These are phyloP conservation scores for Termitomyces sp. DNA, from an alignment of 768 basidiomycete species.

Conservation along the genomic window DNA sequence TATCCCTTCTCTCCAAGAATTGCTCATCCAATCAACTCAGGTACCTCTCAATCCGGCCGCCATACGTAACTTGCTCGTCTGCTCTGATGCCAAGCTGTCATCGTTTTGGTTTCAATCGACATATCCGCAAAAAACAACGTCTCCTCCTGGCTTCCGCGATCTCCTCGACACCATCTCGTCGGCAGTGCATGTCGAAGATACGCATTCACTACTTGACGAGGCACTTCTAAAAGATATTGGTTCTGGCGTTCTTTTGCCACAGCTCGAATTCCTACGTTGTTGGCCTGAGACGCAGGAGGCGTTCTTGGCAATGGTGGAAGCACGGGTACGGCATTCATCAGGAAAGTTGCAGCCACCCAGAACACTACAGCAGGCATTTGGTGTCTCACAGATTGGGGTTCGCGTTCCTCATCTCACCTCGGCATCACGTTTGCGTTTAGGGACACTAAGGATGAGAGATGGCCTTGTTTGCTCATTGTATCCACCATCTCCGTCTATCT, in stretches of 20 bases:
- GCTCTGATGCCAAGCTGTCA: not conserved
- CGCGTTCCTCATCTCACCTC: not conserved
- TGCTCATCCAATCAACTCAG: not conserved
- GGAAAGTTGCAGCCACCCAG: not conserved
- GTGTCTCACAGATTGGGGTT: not conserved
- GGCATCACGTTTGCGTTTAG: not conserved
- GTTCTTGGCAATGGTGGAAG: constrained; percentile 5
- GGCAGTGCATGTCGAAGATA: not conserved
- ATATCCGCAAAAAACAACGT: not conserved
- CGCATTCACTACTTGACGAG: constrained; percentile 1
- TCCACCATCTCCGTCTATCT: not conserved
- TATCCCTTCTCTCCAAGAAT: constrained; percentile 3
- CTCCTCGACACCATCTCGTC: not conserved
- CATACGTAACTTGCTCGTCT: not conserved
- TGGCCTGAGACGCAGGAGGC: constrained; percentile 4
- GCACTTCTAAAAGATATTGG: not conserved
- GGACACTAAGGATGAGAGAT: not conserved
- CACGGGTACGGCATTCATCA: not conserved
- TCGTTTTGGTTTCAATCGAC: constrained; percentile 2
- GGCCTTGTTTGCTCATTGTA: constrained; percentile 1
- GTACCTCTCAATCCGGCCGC: not conserved
- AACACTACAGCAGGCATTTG: constrained; percentile 2
- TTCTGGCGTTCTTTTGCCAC: not conserved
- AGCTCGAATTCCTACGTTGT: not conserved
- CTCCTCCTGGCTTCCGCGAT: not conserved